These are phyloP conservation scores for Kodamaea alishanica DNA, from an alignment of 1,139 yeast species.

Conservation along the genomic window DNA sequence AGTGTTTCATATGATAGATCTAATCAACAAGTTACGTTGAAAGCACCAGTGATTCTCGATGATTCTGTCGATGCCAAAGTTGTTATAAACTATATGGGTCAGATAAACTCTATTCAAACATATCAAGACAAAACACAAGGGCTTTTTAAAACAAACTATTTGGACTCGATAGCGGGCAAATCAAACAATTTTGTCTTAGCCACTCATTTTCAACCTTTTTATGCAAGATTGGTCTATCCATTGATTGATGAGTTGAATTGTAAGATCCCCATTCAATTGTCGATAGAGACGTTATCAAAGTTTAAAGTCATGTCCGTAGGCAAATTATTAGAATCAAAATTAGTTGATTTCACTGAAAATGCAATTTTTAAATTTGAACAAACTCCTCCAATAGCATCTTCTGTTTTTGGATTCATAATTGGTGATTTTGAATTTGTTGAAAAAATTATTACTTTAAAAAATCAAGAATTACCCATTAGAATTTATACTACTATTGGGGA, in stretches of 20 bases:
- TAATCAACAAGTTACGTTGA: slow-evolving; percentile 29
- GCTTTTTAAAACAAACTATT: slow-evolving; percentile 63
- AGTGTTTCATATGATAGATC: slow-evolving; percentile 34
- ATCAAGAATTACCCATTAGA: slow-evolving; percentile 38
- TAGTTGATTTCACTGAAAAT: slow-evolving; percentile 19
- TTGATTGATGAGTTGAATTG: slow-evolving; percentile 58
- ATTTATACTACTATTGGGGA: slow-evolving; percentile 58
- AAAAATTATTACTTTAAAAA: slow-evolving; percentile 13
- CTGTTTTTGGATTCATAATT: slow-evolving; percentile 61
- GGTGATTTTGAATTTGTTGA: slow-evolving; percentile 59
- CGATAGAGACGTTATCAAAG: slow-evolving; percentile 40
- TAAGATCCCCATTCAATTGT: slow-evolving; percentile 50
- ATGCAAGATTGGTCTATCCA: slow-evolving; percentile 60
- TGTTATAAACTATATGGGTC: slow-evolving; percentile 45
- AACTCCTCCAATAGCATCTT: slow-evolving; percentile 58
- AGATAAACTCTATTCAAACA: slow-evolving; percentile 52
- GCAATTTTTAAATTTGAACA: slow-evolving; percentile 40
- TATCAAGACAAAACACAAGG: slow-evolving; percentile 59
- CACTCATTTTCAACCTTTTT: slow-evolving; percentile 69
- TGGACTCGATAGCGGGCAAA: slow-evolving; percentile 45
- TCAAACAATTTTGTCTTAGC: slow-evolving; percentile 52
- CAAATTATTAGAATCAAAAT: slow-evolving; percentile 23
- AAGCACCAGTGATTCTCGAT: slow-evolving; percentile 9
- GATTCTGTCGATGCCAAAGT: slow-evolving; percentile 5
- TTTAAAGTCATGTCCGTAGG: slow-evolving; percentile 54